Evolutionary conservation across 306 rosid genomes (phyloP).

Genomic region (apple (Malus domestica)): DNA sequence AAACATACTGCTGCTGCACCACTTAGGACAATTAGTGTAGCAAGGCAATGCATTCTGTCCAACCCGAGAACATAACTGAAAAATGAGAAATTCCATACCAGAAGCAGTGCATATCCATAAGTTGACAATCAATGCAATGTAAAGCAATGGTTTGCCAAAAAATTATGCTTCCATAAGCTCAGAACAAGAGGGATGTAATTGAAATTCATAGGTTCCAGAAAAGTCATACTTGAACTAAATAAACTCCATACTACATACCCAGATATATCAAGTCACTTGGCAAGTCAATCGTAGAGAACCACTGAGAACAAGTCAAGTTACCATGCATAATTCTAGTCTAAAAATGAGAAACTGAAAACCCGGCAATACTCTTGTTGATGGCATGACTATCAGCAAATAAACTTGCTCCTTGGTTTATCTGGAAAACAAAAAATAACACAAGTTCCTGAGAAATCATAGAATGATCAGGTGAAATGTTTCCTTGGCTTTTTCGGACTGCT

Average conservation of each 20-base stretch:
- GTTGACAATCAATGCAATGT: neutral
- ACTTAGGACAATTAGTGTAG: no score
- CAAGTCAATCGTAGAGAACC: neutral
- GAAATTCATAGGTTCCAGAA: neutral
- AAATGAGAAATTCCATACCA: neutral
- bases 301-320: neutral
- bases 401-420: neutral
- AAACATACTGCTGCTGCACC: no score
- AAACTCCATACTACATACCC: neutral
- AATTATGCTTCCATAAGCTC: neutral
- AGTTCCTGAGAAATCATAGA: neutral
- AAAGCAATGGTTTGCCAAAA: neutral
- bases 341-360: neutral
- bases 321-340: neutral
- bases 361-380: neutral
- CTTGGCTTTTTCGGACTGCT: neutral
- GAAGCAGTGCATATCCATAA: neutral
- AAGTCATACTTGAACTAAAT: neutral
- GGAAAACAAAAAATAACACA: neutral
- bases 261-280: neutral
- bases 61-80: neutral
- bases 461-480: neutral
- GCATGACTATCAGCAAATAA: neutral
- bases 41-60: neutral
- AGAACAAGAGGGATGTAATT: neutral